These are phyloP conservation scores for Blastobotrys ciferrii DNA, from an alignment of 1,139 yeast genomes.

Conservation along the genomic window DNA sequence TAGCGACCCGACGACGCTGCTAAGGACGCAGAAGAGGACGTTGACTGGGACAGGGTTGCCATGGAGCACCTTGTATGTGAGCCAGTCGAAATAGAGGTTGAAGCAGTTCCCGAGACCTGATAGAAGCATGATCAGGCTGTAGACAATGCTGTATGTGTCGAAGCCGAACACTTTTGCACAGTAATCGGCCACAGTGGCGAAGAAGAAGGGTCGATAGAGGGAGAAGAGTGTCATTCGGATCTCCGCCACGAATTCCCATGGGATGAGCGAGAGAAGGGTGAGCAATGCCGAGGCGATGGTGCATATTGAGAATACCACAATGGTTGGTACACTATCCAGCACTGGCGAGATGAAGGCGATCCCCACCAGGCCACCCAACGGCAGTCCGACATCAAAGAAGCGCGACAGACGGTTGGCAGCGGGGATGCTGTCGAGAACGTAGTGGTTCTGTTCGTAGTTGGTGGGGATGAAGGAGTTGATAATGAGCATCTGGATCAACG, in stretches of 20 bases:
- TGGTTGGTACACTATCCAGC: conserved; percentile 69
- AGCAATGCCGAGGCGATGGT: conserved; percentile 54
- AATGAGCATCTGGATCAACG: conserved; percentile 84
- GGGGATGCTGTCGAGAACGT: conserved; percentile 54
- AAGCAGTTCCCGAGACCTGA: conserved; percentile 75
- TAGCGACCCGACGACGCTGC: conserved; percentile 53
- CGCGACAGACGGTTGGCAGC: conserved; percentile 61
- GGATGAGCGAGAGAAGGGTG: conserved; percentile 65
- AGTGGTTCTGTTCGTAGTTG: conserved; percentile 72
- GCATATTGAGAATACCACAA: conserved; percentile 55
- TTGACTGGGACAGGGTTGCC: conserved; percentile 83
- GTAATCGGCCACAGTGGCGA: conserved; percentile 87
- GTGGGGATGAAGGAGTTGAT: conserved; percentile 92
- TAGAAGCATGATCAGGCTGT: conserved; percentile 78
- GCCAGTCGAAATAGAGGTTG: conserved; percentile 60
- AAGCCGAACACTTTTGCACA: conserved; percentile 93
- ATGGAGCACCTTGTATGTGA: conserved; percentile 63
- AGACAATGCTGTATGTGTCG: conserved; percentile 87
- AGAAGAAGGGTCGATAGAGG: conserved; percentile 86
- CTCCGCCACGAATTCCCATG: conserved; percentile 52
- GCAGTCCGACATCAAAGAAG: conserved; percentile 80
- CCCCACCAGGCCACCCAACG: conserved; percentile 80
- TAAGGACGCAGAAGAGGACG: conserved; percentile 48
- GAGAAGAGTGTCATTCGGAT: conserved; percentile 67
- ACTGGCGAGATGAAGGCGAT: conserved; percentile 86